These are phyloP conservation scores for Suhomyces ambrosiae DNA, from an alignment of 1,139 yeast species.

Conservation along the genomic window DNA sequence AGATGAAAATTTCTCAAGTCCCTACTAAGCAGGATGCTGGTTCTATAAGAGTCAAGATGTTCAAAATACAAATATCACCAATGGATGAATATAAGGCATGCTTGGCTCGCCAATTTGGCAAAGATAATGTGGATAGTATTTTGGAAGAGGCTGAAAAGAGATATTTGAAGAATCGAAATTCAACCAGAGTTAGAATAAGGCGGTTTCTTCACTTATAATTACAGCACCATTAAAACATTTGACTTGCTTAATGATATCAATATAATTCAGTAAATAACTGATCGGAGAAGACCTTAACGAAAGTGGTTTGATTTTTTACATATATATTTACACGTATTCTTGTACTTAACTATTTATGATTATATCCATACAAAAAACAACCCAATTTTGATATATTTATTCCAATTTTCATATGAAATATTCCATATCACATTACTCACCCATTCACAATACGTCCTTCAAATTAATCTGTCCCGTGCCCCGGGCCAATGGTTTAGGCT, in stretches of 20 bases:
- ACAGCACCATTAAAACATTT: no score
- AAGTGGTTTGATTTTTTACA: no score
- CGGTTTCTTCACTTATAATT: background rate
- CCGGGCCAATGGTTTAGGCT: slow-evolving; percentile 72
- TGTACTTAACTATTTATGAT: background rate
- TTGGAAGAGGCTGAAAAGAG: slow-evolving; percentile 5
- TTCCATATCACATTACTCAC: no score
- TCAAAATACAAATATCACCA: background rate
- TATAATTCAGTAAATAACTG: no score
- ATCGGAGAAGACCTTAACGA: no score
- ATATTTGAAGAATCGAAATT: background rate
- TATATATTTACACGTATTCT: no score
- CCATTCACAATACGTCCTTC: slow-evolving; percentile 59
- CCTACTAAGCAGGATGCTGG: slow-evolving; percentile 2
- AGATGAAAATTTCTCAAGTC: background rate
- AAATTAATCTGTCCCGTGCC: slow-evolving; percentile 71
- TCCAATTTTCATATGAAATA: no score
- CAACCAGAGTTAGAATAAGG: background rate
- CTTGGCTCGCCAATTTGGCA: slow-evolving; percentile 7
- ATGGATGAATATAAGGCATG: slow-evolving; percentile 1
- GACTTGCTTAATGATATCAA: no score
- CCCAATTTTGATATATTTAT: no score
- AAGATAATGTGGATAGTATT: slow-evolving; percentile 1
- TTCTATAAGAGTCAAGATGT: slow-evolving; percentile 3
- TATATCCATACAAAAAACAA: no score